Conservation (phyloP, 768 basidiomycete species). For the Termitomyces sp. region DNA sequence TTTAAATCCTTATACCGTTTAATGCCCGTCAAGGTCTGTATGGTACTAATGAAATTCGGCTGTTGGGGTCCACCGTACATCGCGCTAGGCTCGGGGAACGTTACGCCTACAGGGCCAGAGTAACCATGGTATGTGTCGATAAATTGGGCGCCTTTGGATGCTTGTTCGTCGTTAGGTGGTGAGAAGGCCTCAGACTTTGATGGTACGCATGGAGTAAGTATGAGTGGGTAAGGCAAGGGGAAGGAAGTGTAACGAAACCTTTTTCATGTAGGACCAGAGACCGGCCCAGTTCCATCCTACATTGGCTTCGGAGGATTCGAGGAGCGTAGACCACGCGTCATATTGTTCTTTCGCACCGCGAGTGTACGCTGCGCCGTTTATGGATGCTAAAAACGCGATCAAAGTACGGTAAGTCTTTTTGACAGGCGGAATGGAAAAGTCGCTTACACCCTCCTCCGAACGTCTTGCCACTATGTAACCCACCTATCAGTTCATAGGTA, state of each 20-base stretch:
- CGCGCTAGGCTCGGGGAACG: slow-evolving; percentile 36
- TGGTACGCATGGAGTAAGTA: background rate
- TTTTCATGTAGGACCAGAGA: slow-evolving; percentile 45
- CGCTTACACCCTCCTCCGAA: slow-evolving; percentile 38
- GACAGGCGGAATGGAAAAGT: background rate
- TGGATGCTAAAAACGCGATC: slow-evolving; percentile 32
- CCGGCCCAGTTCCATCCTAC: slow-evolving; percentile 44
- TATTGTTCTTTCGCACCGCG: slow-evolving; percentile 43
- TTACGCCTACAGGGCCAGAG: slow-evolving; percentile 51
- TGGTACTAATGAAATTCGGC: slow-evolving; percentile 42
- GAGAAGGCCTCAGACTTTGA: slow-evolving; percentile 46
- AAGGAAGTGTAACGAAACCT: slow-evolving; percentile 25
- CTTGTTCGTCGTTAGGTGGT: slow-evolving; percentile 40
- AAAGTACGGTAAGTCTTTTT: background rate
- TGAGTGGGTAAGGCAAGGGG: background rate
- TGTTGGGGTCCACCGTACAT: slow-evolving; percentile 61
- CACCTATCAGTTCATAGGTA: background rate
- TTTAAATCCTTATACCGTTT: too few species aligned
- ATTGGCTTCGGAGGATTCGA: slow-evolving; percentile 36
- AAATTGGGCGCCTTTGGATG: slow-evolving; percentile 44
- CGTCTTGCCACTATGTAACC: slow-evolving; percentile 33
- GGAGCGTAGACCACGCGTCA: slow-evolving; percentile 37
- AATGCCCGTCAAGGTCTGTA: slow-evolving; percentile 39
- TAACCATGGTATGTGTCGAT: slow-evolving; percentile 47
- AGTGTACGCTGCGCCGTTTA: slow-evolving; percentile 47